A percentile compares a stretch with the other conserved stretches of the same genome.
phyloP scores from a whole-genome alignment of 176 grass and related monocot species.

The Sorghum bicolor region Sorghum_bicolor_NCBIv3 NC_012878.2:59205001-59205500 shows the following conservation, averaged over 20 bases:
- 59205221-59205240: slow-evolving; percentile 80
- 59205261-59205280: neutral
- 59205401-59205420: neutral
- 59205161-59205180: slow-evolving; percentile 82
- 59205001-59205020: slow-evolving; percentile 99
- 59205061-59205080: slow-evolving; percentile 91
- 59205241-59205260: slow-evolving; percentile 48
- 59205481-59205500: neutral
- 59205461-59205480: neutral
- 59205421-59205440: neutral
- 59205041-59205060: slow-evolving; percentile 94
- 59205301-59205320: neutral
- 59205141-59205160: slow-evolving; percentile 93
- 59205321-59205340: neutral
- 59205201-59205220: slow-evolving; percentile 73
- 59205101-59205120: slow-evolving; percentile 64
- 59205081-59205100: slow-evolving; percentile 97
- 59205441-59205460: neutral
- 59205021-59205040: slow-evolving; percentile 92
- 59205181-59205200: slow-evolving; percentile 74
- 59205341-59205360: neutral
- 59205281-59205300: neutral
- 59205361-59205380: neutral
- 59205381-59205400: too few relatives aligned
- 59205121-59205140: slow-evolving; percentile 81